Conservation (phyloP, 73 alveolate species). For the Tetrahymena malaccensis region DNA sequence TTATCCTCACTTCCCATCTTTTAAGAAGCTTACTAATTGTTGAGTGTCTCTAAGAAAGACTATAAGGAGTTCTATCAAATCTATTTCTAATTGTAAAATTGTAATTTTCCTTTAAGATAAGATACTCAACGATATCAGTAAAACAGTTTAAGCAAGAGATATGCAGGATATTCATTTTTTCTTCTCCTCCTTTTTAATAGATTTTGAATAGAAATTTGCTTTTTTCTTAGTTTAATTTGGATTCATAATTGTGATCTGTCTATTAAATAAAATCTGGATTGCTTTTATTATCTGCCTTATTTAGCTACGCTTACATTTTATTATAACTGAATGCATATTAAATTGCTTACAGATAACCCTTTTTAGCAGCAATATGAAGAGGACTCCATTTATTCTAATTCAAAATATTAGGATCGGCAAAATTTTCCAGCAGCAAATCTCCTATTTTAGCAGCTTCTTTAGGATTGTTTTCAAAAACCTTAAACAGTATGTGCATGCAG, state of each 20-base stretch:
- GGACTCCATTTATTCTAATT: constrained; percentile 81
- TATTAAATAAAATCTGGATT: background rate
- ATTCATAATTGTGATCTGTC: background rate
- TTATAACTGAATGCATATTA: constrained; percentile 38
- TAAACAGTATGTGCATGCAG: constrained; percentile 50
- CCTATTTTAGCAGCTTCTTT: constrained; percentile 55
- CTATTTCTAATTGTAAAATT: background rate
- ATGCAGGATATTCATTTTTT: background rate
- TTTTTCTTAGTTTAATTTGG: background rate
- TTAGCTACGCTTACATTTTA: background rate
- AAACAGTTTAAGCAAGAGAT: background rate
- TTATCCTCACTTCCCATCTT: background rate
- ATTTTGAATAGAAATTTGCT: background rate
- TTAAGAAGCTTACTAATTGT: background rate
- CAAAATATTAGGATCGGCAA: constrained; percentile 54
- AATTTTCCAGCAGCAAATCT: constrained; percentile 56
- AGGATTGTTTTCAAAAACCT: constrained; percentile 43
- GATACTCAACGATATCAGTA: background rate
- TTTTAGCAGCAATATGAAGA: constrained; percentile 79
- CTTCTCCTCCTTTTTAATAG: background rate
- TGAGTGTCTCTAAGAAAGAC: background rate
- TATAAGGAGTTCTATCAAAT: background rate
- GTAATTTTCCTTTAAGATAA: background rate
- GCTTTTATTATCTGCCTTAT: background rate
- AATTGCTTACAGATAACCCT: constrained; percentile 64